These are phyloP conservation scores for Rhodofomes roseus DNA, from an alignment of 1,284 basidiomycete species.

Conservation along the genomic window DNA sequence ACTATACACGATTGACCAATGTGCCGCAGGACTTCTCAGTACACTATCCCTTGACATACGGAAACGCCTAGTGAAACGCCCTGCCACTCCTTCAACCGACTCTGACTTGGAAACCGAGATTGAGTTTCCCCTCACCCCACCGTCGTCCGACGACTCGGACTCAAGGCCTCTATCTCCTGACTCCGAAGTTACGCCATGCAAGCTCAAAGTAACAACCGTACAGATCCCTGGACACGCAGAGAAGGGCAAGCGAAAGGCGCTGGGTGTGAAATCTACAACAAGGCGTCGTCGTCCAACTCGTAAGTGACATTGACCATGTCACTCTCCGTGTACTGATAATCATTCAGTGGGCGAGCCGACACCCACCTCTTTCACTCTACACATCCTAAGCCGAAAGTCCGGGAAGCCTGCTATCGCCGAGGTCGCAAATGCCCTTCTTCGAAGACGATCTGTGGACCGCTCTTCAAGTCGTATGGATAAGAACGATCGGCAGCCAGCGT, in stretches of 20 bases:
- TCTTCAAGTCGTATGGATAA: neutral
- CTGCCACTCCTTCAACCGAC: constrained; percentile 34
- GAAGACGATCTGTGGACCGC: neutral
- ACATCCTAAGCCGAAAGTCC: constrained; percentile 32
- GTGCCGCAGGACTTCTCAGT: constrained; percentile 43
- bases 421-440: constrained; percentile 23
- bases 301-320: constrained; percentile 3
- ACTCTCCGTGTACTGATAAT: neutral
- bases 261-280: constrained; percentile 9
- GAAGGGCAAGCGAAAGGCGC: constrained; percentile 16
- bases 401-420: constrained; percentile 36
- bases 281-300: constrained; percentile 21
- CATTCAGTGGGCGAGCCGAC: constrained; percentile 8
- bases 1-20: neutral
- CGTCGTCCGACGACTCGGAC: constrained; percentile 62
- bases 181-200: constrained; percentile 20
- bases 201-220: constrained; percentile 38
- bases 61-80: constrained; percentile 29
- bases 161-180: constrained; percentile 58
- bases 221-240: constrained; percentile 20
- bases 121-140: constrained; percentile 69
- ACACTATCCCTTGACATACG: constrained; percentile 39
- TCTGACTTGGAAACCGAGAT: constrained; percentile 45
- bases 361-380: constrained; percentile 23
- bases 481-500: neutral